Evolutionary conservation across 2,329 filamentous ascomycete genomes (phyloP), one percentile per base, ranked within the genome.

Genomic region (Fusarium virguliforme): DNA sequence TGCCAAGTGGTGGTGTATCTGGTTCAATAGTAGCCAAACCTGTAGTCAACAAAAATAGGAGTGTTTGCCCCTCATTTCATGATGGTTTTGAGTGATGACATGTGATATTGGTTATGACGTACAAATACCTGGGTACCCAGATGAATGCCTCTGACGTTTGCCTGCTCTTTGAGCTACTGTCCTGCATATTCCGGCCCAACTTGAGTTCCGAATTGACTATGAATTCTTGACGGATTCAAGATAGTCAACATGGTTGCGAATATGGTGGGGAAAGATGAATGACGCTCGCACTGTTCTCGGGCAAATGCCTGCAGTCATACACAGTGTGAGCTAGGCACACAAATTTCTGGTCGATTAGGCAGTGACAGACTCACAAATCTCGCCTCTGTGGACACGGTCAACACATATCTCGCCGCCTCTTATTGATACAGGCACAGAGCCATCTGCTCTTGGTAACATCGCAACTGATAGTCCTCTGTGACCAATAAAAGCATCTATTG

Each of bases 1-100:
- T 60, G 65, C 73, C 75, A 76, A 76, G 75, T 76, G 75, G 75
- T 58, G 58, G 73, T 74, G 72, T 53, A 62, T 72, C 65, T 66
- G 67, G 68, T 73, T 70, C 38, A 59, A 70, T 35, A 64, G 54
- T 59, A 66, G 60, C 71, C 75, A 65, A 58, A 59, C 35, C 69
- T 71, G 74, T 77, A 77, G 75, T 69, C 32, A 67, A 70, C 59
- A 64, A 73, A 74, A 77, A 71, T 54, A 73, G 62, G 67, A 71
- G 62, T 60, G 55, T 51, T 64, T 68, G 59, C 60, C 64, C 59
- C 69, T 72, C 70, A 68, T 58, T 43, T 9, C 30, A 72, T 65
- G 65, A 30, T 28, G 32, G 32, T 28, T 55, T n/a, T 35, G 32
- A 32, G 53, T 72, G 41, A 65, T 57, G 48, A 62, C 41, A 18